These are phyloP conservation scores for Solanum arcanum DNA, from an alignment of 257 asterid species.

Conservation along the genomic window DNA sequence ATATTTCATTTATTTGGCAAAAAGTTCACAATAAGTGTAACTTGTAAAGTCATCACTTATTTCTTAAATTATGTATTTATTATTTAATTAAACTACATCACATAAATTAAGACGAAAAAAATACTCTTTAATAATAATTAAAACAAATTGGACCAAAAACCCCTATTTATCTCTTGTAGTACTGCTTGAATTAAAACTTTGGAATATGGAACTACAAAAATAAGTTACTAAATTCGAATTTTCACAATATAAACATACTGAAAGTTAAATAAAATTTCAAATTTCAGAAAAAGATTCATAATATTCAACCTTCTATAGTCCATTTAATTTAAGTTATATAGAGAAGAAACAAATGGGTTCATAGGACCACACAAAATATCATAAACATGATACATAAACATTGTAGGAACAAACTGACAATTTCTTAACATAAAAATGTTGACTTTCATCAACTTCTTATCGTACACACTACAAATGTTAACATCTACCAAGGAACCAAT, in stretches of 20 bases:
- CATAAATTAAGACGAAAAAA: too few relatives aligned
- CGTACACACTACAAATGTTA: background rate
- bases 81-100: too few relatives aligned
- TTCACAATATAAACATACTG: too few relatives aligned
- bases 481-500: background rate
- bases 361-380: background rate
- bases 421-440: background rate
- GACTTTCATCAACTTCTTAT: background rate
- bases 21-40: too few relatives aligned
- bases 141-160: too few relatives aligned
- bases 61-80: too few relatives aligned
- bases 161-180: background rate
- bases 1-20: background rate
- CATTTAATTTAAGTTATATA: too few relatives aligned
- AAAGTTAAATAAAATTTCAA: background rate
- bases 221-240: background rate
- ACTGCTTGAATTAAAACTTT: too few relatives aligned
- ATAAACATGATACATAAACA: background rate
- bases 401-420: background rate
- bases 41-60: too few relatives aligned
- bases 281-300: background rate
- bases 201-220: background rate
- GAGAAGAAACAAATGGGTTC: background rate
- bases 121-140: too few relatives aligned
- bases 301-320: background rate